Percentiles rank a stretch among this genome's conserved stretches.
These are phyloP conservation scores for Aphanomyces invadans DNA, from an alignment of 352 stramenopile species.

Conservation along the genomic window DNA sequence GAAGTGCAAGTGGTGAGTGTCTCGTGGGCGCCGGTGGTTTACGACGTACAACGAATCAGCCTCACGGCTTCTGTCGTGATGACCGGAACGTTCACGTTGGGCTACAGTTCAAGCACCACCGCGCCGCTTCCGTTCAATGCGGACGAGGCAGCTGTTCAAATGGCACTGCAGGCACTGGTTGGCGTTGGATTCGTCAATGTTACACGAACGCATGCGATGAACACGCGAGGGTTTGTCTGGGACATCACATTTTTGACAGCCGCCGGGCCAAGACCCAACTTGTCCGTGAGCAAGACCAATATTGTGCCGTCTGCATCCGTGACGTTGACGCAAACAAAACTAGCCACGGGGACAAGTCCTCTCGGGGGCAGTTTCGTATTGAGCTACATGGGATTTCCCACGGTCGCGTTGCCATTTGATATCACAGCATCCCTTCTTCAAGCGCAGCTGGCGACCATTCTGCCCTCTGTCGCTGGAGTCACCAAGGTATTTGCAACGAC, in stretches of 20 bases:
- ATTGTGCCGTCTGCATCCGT: slow-evolving; percentile 4
- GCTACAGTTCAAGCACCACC: slow-evolving; percentile 44
- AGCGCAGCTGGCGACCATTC: neutral
- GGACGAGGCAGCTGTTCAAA: slow-evolving; percentile 35
- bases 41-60: slow-evolving; percentile 7
- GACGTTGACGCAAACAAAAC: slow-evolving; percentile 10
- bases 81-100: slow-evolving; percentile 51
- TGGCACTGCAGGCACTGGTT: slow-evolving; percentile 43
- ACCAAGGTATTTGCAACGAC: slow-evolving; percentile 6
- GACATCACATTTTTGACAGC: slow-evolving; percentile 47
- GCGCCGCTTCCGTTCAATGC: slow-evolving; percentile 36
- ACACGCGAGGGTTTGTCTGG: slow-evolving; percentile 31
- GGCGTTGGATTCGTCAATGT: slow-evolving; percentile 57
- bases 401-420: neutral
- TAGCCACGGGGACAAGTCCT: neutral
- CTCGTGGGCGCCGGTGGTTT: neutral
- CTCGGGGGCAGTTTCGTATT: slow-evolving; percentile 9
- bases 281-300: slow-evolving; percentile 26
- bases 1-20: slow-evolving; percentile 16
- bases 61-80: slow-evolving; percentile 4
- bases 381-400: slow-evolving; percentile 5
- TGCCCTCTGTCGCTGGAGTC: neutral
- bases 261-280: slow-evolving; percentile 37
- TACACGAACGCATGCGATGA: slow-evolving; percentile 28
- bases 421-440: neutral